These are phyloP conservation scores for Pseudogymnoascus sp. DNA, from an alignment of 2,329 filamentous ascomycete species.

Conservation along the genomic window DNA sequence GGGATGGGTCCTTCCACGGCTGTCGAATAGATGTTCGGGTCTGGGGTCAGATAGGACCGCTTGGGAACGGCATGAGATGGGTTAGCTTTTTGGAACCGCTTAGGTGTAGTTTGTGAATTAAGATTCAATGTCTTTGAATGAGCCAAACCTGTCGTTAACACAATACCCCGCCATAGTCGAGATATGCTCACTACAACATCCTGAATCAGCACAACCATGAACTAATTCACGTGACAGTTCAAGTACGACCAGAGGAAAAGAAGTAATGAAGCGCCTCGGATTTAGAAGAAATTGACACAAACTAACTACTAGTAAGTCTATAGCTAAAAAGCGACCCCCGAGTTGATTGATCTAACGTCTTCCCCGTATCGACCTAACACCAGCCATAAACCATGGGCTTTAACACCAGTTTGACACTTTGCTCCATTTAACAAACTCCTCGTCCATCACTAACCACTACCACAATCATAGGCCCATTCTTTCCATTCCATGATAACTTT, in stretches of 20 bases:
- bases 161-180: neutral
- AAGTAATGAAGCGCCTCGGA: neutral
- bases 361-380: neutral
- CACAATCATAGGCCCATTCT: neutral
- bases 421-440: neutral
- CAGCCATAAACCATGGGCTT: neutral
- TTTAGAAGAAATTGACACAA: neutral
- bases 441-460: neutral
- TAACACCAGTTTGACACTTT: neutral
- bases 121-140: neutral
- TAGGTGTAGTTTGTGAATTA: neutral
- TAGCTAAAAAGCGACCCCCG: neutral
- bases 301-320: neutral
- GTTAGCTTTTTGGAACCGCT: too few species aligned
- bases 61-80: too few species aligned
- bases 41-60: too few species aligned
- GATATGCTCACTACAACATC: neutral
- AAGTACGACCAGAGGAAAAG: too few species aligned
- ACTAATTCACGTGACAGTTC: neutral
- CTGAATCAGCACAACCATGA: neutral
- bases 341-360: neutral
- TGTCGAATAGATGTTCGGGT: too few species aligned
- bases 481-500: neutral
- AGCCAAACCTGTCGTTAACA: too few species aligned
- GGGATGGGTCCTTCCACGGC: too few species aligned